Conservation (phyloP, 805 yeast genomes). For the Komagataella pastoris region DNA sequence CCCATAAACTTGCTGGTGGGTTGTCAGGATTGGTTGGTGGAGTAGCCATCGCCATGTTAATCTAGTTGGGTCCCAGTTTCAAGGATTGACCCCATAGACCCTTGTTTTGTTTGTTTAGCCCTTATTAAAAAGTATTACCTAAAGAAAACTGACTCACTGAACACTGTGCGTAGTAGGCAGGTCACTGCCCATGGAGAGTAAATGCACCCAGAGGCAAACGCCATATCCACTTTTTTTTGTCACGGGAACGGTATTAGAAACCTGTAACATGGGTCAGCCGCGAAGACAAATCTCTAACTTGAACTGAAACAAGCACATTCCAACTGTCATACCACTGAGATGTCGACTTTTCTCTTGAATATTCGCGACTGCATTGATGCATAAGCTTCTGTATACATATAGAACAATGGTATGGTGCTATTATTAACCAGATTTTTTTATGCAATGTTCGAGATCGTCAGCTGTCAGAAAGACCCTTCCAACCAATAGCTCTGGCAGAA, state of each 20-base stretch:
- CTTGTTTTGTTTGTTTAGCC: neutral
- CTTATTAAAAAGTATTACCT: no score
- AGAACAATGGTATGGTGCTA: neutral
- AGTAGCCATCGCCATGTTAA: neutral
- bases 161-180: neutral
- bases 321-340: neutral
- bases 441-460: neutral
- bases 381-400: neutral
- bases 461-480: no score
- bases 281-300: neutral
- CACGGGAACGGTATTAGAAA: neutral
- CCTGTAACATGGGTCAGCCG: neutral
- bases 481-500: no score
- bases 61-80: neutral
- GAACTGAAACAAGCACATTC: neutral
- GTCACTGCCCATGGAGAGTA: neutral
- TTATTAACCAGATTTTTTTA: neutral
- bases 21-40: neutral
- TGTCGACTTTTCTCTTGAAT: neutral
- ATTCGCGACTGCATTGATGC: neutral
- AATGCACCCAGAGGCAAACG: neutral
- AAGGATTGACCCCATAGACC: neutral
- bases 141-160: neutral
- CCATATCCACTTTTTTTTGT: neutral
- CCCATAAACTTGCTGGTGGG: neutral